A percentile compares a stretch with the other conserved stretches of the same genome.
Evolutionary conservation across 139 green algal species (phyloP).

Genomic region (Tetraselmis chui): DNA sequence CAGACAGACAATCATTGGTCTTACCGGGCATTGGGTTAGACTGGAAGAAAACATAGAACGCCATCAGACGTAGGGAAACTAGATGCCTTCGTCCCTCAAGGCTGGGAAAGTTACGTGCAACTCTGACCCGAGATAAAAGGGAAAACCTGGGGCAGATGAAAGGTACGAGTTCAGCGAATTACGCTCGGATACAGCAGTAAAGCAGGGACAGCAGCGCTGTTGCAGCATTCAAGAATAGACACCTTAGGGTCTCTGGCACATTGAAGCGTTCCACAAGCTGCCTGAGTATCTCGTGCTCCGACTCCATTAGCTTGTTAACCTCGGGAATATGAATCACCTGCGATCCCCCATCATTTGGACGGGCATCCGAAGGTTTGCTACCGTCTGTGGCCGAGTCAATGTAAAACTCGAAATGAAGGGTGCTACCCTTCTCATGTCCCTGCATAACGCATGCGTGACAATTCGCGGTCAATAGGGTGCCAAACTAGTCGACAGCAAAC

Average conservation of each 20-base stretch:
- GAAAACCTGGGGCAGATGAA: slow-evolving; percentile 51
- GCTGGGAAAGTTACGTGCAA: slow-evolving; percentile 41
- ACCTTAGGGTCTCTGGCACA: slow-evolving; percentile 59
- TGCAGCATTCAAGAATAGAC: too few relatives aligned
- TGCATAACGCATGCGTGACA: too few relatives aligned
- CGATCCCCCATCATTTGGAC: too few relatives aligned
- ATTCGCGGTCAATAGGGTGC: too few relatives aligned
- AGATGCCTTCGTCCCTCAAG: slow-evolving; percentile 45
- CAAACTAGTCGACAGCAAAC: too few relatives aligned
- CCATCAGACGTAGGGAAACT: slow-evolving; percentile 64
- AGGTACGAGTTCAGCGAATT: background rate
- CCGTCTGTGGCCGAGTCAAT: slow-evolving; percentile 1
- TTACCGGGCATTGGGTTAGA: slow-evolving; percentile 42
- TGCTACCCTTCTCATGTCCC: slow-evolving; percentile 33
- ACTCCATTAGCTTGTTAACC: slow-evolving; percentile 32
- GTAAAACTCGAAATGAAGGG: slow-evolving; percentile 72
- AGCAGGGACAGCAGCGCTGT: too few relatives aligned
- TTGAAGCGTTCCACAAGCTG: slow-evolving; percentile 52
- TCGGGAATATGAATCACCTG: slow-evolving; percentile 43
- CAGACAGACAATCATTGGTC: too few relatives aligned
- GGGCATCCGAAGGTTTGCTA: too few relatives aligned
- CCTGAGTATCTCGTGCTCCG: slow-evolving; percentile 49
- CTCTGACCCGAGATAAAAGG: slow-evolving; percentile 52
- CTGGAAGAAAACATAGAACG: slow-evolving; percentile 71
- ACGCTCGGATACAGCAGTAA: too few relatives aligned